Percentiles rank a stretch among this genome's conserved stretches.
Conservation (phyloP, 2,329 filamentous ascomycete species). For the Leptographium procerum region DNA sequence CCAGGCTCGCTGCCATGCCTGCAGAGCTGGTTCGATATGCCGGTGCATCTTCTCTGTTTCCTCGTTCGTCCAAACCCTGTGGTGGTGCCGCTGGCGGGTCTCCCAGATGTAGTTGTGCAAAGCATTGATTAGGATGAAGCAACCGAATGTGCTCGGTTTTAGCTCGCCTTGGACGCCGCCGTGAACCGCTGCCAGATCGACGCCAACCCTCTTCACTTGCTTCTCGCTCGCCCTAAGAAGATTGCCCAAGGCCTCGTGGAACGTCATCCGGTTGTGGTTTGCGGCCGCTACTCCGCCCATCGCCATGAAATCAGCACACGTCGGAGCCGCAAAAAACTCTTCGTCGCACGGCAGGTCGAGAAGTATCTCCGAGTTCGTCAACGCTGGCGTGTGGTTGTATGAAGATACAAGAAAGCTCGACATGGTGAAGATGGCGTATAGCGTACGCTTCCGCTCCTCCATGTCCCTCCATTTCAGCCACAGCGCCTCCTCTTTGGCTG, state of each 20-base stretch:
- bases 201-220: conserved; percentile 18
- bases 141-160: conserved; percentile 82
- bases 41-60: conserved; percentile 95
- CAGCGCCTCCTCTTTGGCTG: conserved; percentile 51
- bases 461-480: conserved; percentile 83
- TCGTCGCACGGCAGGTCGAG: conserved; percentile 89
- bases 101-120: conserved; percentile 99
- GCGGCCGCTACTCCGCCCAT: conserved; percentile 62
- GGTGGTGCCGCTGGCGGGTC: conserved; percentile 79
- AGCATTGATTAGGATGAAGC: conserved; percentile 82
- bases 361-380: conserved; percentile 88
- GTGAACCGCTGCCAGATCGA: conserved; percentile 30
- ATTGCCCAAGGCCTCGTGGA: conserved; percentile 70
- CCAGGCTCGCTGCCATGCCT: conserved; percentile 93
- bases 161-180: conserved; percentile 48
- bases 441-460: conserved; percentile 86
- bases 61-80: conserved; percentile 77
- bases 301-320: conserved; percentile 66
- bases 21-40: conserved; percentile 85
- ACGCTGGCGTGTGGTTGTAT: conserved; percentile 82
- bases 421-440: conserved; percentile 82
- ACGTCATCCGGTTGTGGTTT: conserved; percentile 61
- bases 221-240: conserved; percentile 66
- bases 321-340: conserved; percentile 77
- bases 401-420: conserved; percentile 85